These are phyloP conservation scores for Nicotiana noctiflora DNA, from an alignment of 257 asterid species.

Conservation along the genomic window DNA sequence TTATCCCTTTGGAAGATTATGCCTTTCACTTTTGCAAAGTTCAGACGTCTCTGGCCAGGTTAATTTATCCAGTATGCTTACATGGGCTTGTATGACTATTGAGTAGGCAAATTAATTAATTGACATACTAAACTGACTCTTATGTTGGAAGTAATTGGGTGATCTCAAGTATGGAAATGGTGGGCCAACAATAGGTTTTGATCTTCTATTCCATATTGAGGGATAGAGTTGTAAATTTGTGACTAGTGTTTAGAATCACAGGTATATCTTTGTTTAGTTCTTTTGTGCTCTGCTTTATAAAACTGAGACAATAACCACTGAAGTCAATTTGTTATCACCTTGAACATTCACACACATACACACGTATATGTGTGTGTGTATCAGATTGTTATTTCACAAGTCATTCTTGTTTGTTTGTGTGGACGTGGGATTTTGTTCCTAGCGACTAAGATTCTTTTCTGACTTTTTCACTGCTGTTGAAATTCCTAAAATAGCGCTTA, in stretches of 20 bases:
- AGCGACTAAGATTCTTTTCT: neutral
- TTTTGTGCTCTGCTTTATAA: neutral
- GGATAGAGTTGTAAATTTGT: neutral
- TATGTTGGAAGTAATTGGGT: neutral
- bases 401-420: conserved; percentile 3
- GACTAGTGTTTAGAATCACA: neutral
- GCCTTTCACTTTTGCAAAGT: neutral
- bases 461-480: conserved; percentile 24
- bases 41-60: neutral
- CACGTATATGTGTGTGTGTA: too few relatives aligned
- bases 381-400: neutral
- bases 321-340: neutral
- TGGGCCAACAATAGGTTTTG: neutral
- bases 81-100: neutral
- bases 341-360: neutral
- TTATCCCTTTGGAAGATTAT: neutral
- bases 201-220: conserved; percentile 1
- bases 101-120: neutral
- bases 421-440: neutral
- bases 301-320: neutral
- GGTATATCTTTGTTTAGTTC: neutral
- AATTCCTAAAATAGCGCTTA: conserved; percentile 60
- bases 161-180: neutral
- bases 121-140: neutral
- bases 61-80: neutral